These are phyloP conservation scores for Colletotrichum shisoi DNA, from an alignment of 2,329 filamentous ascomycete genomes.

Conservation along the genomic window DNA sequence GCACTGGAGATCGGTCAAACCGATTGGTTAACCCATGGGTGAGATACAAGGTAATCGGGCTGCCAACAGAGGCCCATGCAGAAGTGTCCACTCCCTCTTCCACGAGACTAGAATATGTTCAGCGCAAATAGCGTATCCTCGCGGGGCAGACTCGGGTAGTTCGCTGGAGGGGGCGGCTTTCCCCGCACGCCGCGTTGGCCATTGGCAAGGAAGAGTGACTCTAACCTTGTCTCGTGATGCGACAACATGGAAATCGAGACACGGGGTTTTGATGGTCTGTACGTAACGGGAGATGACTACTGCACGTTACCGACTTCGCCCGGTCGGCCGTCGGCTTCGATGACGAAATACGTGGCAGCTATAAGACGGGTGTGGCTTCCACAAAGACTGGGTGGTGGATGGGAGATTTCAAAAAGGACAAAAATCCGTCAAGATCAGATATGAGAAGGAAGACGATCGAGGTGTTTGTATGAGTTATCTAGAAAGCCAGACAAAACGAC, in stretches of 20 bases:
- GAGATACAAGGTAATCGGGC: not conserved
- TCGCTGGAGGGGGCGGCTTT: not conserved
- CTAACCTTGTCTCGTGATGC: not conserved
- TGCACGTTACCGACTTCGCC: not conserved
- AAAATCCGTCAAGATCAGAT: no score
- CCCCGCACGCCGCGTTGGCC: slow-evolving; percentile 30
- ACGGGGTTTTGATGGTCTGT: not conserved
- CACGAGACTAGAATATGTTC: not conserved
- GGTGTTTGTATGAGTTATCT: no score
- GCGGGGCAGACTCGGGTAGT: slow-evolving; percentile 7
- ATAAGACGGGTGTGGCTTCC: no score
- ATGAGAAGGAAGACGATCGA: no score
- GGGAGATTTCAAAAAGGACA: no score
- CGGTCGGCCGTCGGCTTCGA: no score
- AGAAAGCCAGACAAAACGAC: no score
- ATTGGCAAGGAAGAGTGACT: slow-evolving; percentile 2
- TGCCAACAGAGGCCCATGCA: not conserved
- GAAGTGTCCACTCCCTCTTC: not conserved
- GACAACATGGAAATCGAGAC: not conserved
- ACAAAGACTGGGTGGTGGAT: no score
- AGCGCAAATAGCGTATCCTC: not conserved
- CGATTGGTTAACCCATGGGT: not conserved
- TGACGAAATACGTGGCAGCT: not conserved
- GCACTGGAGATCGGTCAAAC: not conserved
- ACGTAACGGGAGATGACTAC: not conserved